Evolutionary conservation across 768 basidiomycete species (phyloP).

Genomic region (Baorangia bicolor): DNA sequence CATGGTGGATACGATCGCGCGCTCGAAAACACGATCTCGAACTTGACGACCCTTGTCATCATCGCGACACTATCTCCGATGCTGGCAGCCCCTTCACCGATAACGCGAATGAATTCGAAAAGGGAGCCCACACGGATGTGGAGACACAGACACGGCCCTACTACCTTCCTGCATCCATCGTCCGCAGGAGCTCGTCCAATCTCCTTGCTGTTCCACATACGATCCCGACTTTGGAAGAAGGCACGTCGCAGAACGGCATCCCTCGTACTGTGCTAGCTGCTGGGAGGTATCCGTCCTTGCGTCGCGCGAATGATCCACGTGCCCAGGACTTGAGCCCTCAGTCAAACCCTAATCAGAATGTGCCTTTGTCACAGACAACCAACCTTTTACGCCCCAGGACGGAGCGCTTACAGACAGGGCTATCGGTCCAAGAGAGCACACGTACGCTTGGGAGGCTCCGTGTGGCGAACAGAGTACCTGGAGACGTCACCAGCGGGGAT

Average conservation of each 20-base stretch:
- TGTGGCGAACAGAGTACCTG: slow-evolving; percentile 49
- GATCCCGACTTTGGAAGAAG: slow-evolving; percentile 1
- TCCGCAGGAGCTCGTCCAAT: slow-evolving; percentile 14
- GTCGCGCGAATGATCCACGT: background rate
- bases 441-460: slow-evolving; percentile 44
- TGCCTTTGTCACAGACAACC: slow-evolving; percentile 8
- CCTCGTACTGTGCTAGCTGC: background rate
- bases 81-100: background rate
- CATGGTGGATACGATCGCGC: slow-evolving; percentile 48
- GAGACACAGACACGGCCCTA: slow-evolving; percentile 22
- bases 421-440: slow-evolving; percentile 31
- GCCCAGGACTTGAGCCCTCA: slow-evolving; percentile 8
- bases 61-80: slow-evolving; percentile 18
- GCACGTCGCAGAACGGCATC: slow-evolving; percentile 2
- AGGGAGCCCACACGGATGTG: background rate
- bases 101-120: background rate
- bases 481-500: slow-evolving; percentile 40
- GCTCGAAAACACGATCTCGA: slow-evolving; percentile 37
- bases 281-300: background rate
- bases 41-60: slow-evolving; percentile 34
- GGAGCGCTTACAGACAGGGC: slow-evolving; percentile 13
- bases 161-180: slow-evolving; percentile 25
- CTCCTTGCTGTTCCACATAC: slow-evolving; percentile 21
- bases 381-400: slow-evolving; percentile 10
- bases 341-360: background rate